Evolutionary conservation across 2,329 filamentous ascomycete species (phyloP).

Genomic region (Venturia aucupariae): DNA sequence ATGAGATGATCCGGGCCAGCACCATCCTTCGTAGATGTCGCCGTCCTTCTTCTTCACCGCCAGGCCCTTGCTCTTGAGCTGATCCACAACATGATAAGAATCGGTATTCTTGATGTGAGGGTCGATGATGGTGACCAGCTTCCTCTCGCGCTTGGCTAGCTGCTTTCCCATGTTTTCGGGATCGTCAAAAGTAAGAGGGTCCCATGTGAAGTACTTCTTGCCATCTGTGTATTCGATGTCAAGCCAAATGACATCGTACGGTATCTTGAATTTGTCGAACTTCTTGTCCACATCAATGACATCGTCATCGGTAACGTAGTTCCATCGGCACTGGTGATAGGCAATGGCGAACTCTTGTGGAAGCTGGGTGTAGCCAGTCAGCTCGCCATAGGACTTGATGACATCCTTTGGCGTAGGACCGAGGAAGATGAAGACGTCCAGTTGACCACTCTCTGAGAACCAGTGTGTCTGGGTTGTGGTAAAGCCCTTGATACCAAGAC

Average conservation of each 20-base stretch:
- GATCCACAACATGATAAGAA: slow-evolving; percentile 65
- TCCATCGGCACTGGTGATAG: slow-evolving; percentile 98
- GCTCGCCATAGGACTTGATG: slow-evolving; percentile 71
- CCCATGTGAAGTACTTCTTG: slow-evolving; percentile 98
- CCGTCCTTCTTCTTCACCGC: slow-evolving; percentile 85
- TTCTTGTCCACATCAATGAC: slow-evolving; percentile 94
- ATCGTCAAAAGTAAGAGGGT: slow-evolving; percentile 76
- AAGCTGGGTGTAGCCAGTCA: slow-evolving; percentile 85
- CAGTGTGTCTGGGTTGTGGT: slow-evolving; percentile 85
- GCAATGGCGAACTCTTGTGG: slow-evolving; percentile 87
- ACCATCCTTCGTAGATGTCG: slow-evolving; percentile 90
- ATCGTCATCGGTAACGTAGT: slow-evolving; percentile 94
- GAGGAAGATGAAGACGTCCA: slow-evolving; percentile 92
- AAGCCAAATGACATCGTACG: slow-evolving; percentile 98
- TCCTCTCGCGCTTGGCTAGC: slow-evolving; percentile 73
- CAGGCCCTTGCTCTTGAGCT: slow-evolving; percentile 75
- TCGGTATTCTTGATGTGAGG: slow-evolving; percentile 93
- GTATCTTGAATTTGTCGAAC: slow-evolving; percentile 90
- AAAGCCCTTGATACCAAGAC: slow-evolving; percentile 59
- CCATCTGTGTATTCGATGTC: slow-evolving; percentile 96
- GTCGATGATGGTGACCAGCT: slow-evolving; percentile 90
- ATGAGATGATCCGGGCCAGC: slow-evolving; percentile 94
- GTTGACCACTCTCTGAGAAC: slow-evolving; percentile 83
- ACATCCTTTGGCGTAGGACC: slow-evolving; percentile 79
- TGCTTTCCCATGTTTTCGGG: slow-evolving; percentile 83